Evolutionary conservation across 2,329 filamentous ascomycete species (phyloP).

Genomic region (Zasmidium citrigriseum): DNA sequence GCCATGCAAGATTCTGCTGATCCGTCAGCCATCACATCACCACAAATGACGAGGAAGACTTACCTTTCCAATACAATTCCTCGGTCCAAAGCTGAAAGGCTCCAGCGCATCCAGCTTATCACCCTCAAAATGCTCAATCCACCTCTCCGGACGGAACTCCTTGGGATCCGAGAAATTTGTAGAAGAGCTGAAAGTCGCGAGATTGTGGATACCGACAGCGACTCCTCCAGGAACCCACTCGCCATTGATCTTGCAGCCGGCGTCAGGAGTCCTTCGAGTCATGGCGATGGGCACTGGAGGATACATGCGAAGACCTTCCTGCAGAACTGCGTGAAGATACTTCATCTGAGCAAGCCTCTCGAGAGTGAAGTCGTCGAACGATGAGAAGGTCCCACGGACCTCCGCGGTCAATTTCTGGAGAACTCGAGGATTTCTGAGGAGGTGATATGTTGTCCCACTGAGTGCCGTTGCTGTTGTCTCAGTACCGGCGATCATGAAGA

Average conservation of each 20-base stretch:
- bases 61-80: constrained; percentile 20
- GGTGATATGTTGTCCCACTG: neutral
- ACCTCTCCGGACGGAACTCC: constrained; percentile 31
- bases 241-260: neutral
- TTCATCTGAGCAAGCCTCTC: neutral
- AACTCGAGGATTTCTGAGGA: neutral
- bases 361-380: neutral
- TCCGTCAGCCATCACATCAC: neutral
- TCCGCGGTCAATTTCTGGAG: neutral
- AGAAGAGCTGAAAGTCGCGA: neutral
- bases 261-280: neutral
- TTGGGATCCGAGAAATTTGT: constrained; percentile 20
- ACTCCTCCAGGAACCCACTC: neutral
- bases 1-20: constrained; percentile 34
- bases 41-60: neutral
- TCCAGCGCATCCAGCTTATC: constrained; percentile 25
- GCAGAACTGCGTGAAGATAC: neutral
- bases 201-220: neutral
- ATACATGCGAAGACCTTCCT: no score
- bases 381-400: neutral
- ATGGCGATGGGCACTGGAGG: neutral
- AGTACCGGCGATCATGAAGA: constrained; percentile 41
- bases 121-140: constrained; percentile 24
- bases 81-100: constrained; percentile 22
- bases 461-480: constrained; percentile 27